A percentile compares a stretch with the other conserved stretches of the same genome.
Conservation (phyloP, 2,329 filamentous ascomycete species). For the Alternaria dauci region DNA sequence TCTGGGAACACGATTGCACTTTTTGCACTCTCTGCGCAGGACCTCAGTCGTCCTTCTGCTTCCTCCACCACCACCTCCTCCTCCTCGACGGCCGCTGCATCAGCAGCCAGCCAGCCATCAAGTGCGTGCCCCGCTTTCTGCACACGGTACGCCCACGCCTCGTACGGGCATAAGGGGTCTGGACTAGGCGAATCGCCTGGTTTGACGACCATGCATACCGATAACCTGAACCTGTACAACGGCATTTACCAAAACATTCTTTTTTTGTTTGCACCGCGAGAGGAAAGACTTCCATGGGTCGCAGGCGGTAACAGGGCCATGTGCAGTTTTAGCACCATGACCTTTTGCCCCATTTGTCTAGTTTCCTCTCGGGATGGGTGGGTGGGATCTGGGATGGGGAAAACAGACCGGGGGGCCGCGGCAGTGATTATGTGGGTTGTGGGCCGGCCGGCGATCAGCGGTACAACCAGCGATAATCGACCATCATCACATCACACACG, state of each 20-base stretch:
- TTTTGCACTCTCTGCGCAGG: constrained; percentile 3
- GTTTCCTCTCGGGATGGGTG: not conserved
- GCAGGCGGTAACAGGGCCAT: no score
- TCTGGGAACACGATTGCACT: no score
- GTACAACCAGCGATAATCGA: not conserved
- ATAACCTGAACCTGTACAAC: not conserved
- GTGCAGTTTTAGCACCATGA: not conserved
- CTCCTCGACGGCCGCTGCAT: no score
- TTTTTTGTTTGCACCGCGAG: not conserved
- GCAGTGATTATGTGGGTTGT: not conserved
- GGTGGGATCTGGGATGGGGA: not conserved
- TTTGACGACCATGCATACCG: not conserved
- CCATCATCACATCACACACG: not conserved
- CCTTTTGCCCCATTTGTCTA: constrained; percentile 1
- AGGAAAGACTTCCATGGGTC: not conserved
- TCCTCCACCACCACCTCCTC: no score
- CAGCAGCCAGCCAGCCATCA: not conserved
- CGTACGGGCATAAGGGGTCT: not conserved
- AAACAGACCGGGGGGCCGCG: not conserved
- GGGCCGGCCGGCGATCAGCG: not conserved
- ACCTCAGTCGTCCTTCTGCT: not conserved
- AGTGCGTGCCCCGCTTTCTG: constrained; percentile 8
- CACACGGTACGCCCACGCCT: not conserved
- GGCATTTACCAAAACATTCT: not conserved
- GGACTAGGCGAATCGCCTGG: not conserved